These are phyloP conservation scores for Eucalyptus urophylla DNA, from an alignment of 345 rosid species.

Conservation along the genomic window DNA sequence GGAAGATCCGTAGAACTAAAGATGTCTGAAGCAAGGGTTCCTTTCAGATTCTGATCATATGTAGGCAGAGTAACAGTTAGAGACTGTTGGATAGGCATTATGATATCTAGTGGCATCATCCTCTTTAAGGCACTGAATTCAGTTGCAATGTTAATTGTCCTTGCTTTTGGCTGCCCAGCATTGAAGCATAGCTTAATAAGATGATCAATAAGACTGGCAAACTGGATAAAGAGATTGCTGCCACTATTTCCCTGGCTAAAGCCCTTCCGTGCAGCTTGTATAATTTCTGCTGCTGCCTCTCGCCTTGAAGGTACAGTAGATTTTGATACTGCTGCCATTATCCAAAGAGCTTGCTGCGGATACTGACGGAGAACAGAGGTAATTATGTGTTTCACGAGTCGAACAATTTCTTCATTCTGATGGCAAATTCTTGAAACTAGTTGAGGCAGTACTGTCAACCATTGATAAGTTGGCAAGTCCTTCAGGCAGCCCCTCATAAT, in stretches of 20 bases:
- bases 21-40: constrained; percentile 43
- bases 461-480: constrained; percentile 92
- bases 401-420: constrained; percentile 80
- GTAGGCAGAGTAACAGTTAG: constrained; percentile 75
- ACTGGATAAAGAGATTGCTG: constrained; percentile 71
- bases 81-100: constrained; percentile 93
- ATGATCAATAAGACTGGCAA: constrained; percentile 85
- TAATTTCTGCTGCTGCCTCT: constrained; percentile 91
- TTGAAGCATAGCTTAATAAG: constrained; percentile 87
- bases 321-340: constrained; percentile 96
- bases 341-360: constrained; percentile 94
- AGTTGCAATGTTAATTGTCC: constrained; percentile 68
- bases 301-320: constrained; percentile 89
- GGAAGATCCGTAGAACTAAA: constrained; percentile 79
- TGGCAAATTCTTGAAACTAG: constrained; percentile 97
- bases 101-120: constrained; percentile 89
- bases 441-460: constrained; percentile 93
- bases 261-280: constrained; percentile 81
- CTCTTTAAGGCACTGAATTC: constrained; percentile 97
- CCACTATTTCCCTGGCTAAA: constrained; percentile 60
- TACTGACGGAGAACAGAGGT: constrained; percentile 77
- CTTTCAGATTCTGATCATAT: constrained; percentile 32
- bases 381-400: constrained; percentile 64
- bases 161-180: constrained; percentile 72
- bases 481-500: constrained; percentile 89